A percentile compares a stretch with the other conserved stretches of the same genome.
phyloP scores from a whole-genome alignment of 345 rosid species.

The Dipteronia dyeriana region DNA sequence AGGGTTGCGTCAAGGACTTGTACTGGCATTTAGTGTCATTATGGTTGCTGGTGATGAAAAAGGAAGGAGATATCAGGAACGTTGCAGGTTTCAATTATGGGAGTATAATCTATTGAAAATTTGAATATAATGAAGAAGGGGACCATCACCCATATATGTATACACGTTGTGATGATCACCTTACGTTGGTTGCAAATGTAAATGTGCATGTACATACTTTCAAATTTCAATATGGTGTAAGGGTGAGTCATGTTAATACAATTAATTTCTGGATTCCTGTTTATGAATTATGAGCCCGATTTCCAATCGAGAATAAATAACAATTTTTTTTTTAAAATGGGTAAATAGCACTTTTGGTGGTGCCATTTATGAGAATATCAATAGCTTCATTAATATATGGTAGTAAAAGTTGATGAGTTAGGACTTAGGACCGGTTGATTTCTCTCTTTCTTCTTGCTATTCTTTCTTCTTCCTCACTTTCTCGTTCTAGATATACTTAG shows the following conservation, averaged over 20 bases:
- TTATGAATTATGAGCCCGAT: background rate
- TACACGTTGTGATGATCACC: background rate
- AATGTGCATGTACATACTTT: background rate
- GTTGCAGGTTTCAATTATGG: background rate
- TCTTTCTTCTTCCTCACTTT: too few species aligned
- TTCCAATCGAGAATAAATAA: too few species aligned
- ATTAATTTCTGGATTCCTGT: background rate
- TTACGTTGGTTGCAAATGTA: background rate
- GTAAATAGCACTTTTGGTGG: too few species aligned
- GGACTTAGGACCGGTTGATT: too few species aligned
- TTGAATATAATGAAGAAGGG: background rate
- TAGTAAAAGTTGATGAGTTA: too few species aligned
- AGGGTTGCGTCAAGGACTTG: background rate
- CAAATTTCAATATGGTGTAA: background rate
- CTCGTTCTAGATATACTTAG: too few species aligned
- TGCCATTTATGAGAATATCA: too few species aligned
- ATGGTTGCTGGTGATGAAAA: constrained; percentile 3
- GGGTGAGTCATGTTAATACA: background rate
- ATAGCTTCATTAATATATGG: too few species aligned
- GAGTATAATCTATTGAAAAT: too few species aligned
- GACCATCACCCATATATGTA: background rate
- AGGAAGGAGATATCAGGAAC: background rate
- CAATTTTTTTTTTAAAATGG: too few species aligned
- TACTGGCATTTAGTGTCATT: background rate
- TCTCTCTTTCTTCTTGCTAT: too few species aligned